Conservation (phyloP, 1,139 yeast genomes). For the Geotrichum australiense region DNA sequence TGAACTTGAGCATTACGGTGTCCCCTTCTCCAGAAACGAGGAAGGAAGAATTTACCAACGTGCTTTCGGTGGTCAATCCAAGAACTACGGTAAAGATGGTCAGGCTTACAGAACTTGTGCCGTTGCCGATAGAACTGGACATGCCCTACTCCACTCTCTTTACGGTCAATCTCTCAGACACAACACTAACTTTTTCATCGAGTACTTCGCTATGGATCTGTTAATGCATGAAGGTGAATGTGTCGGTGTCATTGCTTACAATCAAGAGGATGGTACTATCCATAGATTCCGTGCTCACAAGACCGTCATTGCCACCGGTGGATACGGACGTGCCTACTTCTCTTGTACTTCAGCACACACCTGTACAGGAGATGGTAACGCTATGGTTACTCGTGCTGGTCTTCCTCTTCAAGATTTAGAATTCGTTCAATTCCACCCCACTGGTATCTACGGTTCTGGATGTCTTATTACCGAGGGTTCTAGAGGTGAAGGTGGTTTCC, state of each 20-base stretch:
- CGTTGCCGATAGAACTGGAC: slow-evolving; percentile 98
- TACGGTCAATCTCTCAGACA: slow-evolving; percentile 96
- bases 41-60: slow-evolving; percentile 97
- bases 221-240: slow-evolving; percentile 94
- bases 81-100: slow-evolving; percentile 95
- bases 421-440: slow-evolving; percentile 98
- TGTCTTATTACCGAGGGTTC: slow-evolving; percentile 99
- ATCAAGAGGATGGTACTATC: slow-evolving; percentile 97
- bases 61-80: slow-evolving; percentile 98
- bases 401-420: slow-evolving; percentile 96
- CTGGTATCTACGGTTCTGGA: slow-evolving; percentile 98
- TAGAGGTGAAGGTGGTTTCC: slow-evolving; percentile 99
- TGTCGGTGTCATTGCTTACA: slow-evolving; percentile 95
- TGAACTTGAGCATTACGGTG: slow-evolving; percentile 96
- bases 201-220: slow-evolving; percentile 91
- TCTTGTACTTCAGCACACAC: slow-evolving; percentile 99
- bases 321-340: slow-evolving; percentile 97
- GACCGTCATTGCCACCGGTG: slow-evolving; percentile 97
- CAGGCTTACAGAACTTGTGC: slow-evolving; percentile 99
- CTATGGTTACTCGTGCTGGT: slow-evolving; percentile 98
- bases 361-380: slow-evolving; percentile 98
- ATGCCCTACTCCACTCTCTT: slow-evolving; percentile 89
- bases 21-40: slow-evolving; percentile 95
- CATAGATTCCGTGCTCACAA: slow-evolving; percentile 97
- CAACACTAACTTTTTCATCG: slow-evolving; percentile 96